phyloP scores from a whole-genome alignment of 208 protist genomes.

The Sergeia podlipaevii region DNA sequence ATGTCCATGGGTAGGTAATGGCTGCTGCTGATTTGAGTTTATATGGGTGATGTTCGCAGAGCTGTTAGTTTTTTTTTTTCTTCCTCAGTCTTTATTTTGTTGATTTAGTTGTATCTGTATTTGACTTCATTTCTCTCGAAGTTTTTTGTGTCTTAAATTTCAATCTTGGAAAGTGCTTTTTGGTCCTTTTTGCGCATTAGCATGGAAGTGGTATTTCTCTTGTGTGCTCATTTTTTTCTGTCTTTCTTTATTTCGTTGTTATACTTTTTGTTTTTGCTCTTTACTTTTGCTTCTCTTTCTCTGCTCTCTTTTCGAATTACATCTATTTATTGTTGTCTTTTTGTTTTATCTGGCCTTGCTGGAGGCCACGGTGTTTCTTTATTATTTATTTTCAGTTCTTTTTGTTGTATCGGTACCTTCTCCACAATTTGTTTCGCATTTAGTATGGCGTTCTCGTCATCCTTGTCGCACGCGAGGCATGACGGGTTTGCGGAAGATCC shows the following conservation, averaged over 20 bases:
- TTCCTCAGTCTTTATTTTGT: not conserved
- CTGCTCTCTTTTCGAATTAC: slow-evolving; percentile 5
- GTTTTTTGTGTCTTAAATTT: too few species aligned
- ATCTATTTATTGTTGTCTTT: slow-evolving; percentile 7
- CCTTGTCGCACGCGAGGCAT: too few species aligned
- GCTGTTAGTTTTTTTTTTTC: not conserved
- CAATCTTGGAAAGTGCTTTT: too few species aligned
- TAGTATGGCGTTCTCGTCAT: not conserved
- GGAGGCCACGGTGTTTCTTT: not conserved
- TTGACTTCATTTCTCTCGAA: too few species aligned
- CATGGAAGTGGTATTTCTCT: too few species aligned
- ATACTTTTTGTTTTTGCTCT: slow-evolving; percentile 3
- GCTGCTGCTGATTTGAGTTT: too few species aligned
- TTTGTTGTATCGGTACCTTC: slow-evolving; percentile 1
- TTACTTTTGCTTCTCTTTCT: slow-evolving; percentile 6
- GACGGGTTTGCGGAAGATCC: too few species aligned
- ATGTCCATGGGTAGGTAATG: too few species aligned
- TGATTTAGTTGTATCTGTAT: too few species aligned
- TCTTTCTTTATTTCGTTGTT: not conserved
- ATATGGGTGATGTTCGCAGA: not conserved
- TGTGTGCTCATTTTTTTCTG: not conserved
- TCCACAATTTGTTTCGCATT: not conserved
- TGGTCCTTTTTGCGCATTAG: too few species aligned
- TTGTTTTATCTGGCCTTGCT: not conserved
- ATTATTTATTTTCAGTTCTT: slow-evolving; percentile 11